A percentile compares a stretch with the other conserved stretches of the same genome.
Evolutionary conservation across 495 filamentous ascomycete genomes (phyloP).

Genomic region (Letharia lupina): DNA sequence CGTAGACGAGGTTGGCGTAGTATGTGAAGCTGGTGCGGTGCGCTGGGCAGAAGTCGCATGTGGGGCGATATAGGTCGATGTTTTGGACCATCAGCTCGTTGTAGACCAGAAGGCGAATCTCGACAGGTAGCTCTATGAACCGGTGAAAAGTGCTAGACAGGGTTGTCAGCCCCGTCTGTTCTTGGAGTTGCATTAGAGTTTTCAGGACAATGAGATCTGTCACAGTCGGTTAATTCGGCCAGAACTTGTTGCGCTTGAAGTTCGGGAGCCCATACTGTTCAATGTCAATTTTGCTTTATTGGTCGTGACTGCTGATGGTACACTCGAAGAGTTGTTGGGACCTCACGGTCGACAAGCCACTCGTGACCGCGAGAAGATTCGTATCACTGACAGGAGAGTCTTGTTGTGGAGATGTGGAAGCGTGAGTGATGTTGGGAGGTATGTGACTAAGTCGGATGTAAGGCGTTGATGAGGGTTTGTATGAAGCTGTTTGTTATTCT

Average conservation of each 20-base stretch:
- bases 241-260: background rate
- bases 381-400: background rate
- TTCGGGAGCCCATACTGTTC: background rate
- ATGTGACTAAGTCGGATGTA: background rate
- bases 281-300: background rate
- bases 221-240: background rate
- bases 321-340: too few relatives aligned
- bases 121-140: background rate
- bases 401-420: background rate
- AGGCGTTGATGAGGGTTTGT: background rate
- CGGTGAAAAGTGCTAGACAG: background rate
- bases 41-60: background rate
- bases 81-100: background rate
- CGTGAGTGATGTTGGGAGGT: background rate
- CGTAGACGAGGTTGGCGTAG: background rate
- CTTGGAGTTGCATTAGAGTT: background rate
- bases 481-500: too few relatives aligned
- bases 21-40: background rate
- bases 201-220: background rate
- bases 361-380: background rate
- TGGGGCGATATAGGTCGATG: background rate
- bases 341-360: background rate
- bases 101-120: background rate
- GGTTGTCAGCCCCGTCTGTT: background rate
- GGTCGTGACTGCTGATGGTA: background rate